phyloP scores from a whole-genome alignment of 352 stramenopile species.

The Halophytophthora batemanensis region DNA sequence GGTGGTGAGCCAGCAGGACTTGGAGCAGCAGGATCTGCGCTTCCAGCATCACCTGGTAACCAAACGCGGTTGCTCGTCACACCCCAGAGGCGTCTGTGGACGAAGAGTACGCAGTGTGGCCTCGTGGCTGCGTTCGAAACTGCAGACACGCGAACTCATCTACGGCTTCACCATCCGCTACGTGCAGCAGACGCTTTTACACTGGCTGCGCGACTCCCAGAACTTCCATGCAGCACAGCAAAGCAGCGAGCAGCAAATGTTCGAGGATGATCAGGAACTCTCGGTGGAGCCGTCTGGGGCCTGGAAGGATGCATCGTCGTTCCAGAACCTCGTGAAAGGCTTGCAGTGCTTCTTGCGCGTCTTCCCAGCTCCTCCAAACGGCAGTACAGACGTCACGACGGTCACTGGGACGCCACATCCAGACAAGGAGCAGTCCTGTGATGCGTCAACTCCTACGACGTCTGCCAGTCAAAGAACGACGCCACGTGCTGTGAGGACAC shows the following conservation, averaged over 20 bases:
- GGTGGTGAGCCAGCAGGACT: constrained; percentile 56
- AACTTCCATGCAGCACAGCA: constrained; percentile 26
- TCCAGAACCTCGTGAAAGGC: constrained; percentile 81
- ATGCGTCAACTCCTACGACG: constrained; percentile 4
- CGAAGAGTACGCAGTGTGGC: constrained; percentile 45
- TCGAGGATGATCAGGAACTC: constrained; percentile 18
- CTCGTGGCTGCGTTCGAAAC: constrained; percentile 40
- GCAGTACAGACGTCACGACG: background rate
- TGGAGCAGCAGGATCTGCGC: constrained; percentile 58
- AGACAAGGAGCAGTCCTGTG: too few species aligned
- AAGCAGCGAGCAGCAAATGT: constrained; percentile 7
- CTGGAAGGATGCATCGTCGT: constrained; percentile 40
- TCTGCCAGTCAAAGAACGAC: constrained; percentile 4
- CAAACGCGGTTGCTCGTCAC: constrained; percentile 10
- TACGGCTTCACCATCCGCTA: constrained; percentile 78
- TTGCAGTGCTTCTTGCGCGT: constrained; percentile 67
- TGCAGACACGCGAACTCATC: constrained; percentile 61
- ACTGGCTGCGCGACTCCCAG: constrained; percentile 41
- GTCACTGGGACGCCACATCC: background rate
- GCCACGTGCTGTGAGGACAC: constrained; percentile 8
- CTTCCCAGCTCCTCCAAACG: constrained; percentile 42
- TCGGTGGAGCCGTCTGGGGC: constrained; percentile 13
- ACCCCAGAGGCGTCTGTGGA: constrained; percentile 21
- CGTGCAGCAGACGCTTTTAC: constrained; percentile 64
- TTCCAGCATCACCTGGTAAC: constrained; percentile 42